Evolutionary conservation across 495 filamentous ascomycete genomes (phyloP), one percentile per base, ranked within the genome.

Genomic region (Antarctomyces pellizariae): DNA sequence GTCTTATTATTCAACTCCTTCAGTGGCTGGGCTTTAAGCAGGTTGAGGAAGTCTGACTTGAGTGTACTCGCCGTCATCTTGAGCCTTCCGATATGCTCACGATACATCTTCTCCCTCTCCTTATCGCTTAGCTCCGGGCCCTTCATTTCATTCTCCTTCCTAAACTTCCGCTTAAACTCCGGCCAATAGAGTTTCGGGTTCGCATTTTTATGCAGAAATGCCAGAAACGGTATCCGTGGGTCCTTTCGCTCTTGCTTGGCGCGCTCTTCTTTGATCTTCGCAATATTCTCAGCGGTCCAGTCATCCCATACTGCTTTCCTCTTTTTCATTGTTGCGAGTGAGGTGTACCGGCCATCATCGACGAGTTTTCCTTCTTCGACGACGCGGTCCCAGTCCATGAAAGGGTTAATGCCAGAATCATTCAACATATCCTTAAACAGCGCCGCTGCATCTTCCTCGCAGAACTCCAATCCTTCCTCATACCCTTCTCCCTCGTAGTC

Each of bases 141-240:
- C 25, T 65, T 70, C 83, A 95, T 89, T 28, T 67, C 66, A 0
- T 61, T 43, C 30, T 84, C 79, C 33, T 73, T 80, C 33, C 71
- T 72, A 38, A 70, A 86, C 41, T 92, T 95, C 16, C 84, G 61
- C 35, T 77, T 77, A 46, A 97, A 97, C 43, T 97, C 86, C 0
- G 76, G 69, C 86, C 86, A 97, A 48, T 89, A 97, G 7, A 95
- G 53, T 49, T 92, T 93, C 1, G 75, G 71, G 0, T 71, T 84
- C 1, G 79, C 80, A 30, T 73, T 55, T 33, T 72, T 66, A 31
- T 82, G 66, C 12, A 97, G 53, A 36, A 97, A 80, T 0, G 62
- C 64, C 33, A 93, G 49, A 45, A 82, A 97, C 14, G 74, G 66
- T 32, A 92, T 77, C 13, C 64, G 57, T 5, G 86, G 89, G 36